phyloP scores from a whole-genome alignment of 768 basidiomycete species.

The Galerina marginata region DNA sequence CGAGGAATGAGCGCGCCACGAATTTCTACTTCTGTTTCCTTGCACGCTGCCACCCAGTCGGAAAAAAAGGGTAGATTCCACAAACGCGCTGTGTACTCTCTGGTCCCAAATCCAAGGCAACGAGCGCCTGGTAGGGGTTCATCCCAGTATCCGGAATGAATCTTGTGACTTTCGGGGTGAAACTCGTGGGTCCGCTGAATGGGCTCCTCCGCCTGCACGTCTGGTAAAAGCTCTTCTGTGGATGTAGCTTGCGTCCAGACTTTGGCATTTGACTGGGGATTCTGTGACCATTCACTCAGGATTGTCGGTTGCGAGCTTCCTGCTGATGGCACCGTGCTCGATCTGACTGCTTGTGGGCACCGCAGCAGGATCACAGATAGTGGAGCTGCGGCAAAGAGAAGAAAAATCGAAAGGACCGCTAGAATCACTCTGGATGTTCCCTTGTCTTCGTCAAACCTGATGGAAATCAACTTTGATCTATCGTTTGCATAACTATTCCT shows the following conservation, averaged over 20 bases:
- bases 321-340: background rate
- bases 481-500: constrained; percentile 42
- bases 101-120: constrained; percentile 33
- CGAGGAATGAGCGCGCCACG: constrained; percentile 26
- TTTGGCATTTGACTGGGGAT: too few species aligned
- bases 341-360: constrained; percentile 2
- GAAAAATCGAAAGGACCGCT: constrained; percentile 28
- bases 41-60: constrained; percentile 31
- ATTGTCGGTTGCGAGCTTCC: constrained; percentile 5
- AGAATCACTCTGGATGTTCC: constrained; percentile 31
- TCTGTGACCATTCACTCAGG: background rate
- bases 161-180: background rate
- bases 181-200: background rate
- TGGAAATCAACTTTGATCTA: constrained; percentile 39
- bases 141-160: constrained; percentile 27
- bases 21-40: constrained; percentile 32
- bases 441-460: constrained; percentile 40
- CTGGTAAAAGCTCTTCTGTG: too few species aligned
- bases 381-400: constrained; percentile 33
- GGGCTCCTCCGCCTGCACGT: too few species aligned
- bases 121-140: constrained; percentile 24
- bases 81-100: constrained; percentile 37
- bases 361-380: constrained; percentile 21
- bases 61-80: constrained; percentile 31
- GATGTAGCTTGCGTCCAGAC: too few species aligned